Conservation (phyloP, 2,329 filamentous ascomycete genomes). For the Cordyceps tenuipes region DNA sequence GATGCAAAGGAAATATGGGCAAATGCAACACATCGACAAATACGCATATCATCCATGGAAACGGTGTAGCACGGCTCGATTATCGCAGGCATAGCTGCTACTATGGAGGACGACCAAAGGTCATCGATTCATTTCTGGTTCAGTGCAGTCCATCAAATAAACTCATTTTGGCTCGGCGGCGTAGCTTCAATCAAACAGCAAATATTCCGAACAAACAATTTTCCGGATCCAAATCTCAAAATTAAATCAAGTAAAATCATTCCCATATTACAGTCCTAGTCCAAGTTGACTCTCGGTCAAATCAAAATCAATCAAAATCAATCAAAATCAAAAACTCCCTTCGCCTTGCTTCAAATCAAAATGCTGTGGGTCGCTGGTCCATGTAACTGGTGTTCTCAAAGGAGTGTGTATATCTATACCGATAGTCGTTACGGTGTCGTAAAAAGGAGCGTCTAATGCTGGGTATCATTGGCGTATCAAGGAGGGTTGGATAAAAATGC, state of each 20-base stretch:
- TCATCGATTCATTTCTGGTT: constrained; percentile 2
- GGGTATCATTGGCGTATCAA: constrained; percentile 23
- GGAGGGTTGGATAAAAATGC: constrained; percentile 8
- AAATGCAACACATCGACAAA: not conserved
- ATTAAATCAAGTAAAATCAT: not conserved
- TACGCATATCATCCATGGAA: not conserved
- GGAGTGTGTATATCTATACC: constrained; percentile 40
- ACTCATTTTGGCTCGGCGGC: constrained; percentile 6
- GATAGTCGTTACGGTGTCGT: constrained; percentile 27
- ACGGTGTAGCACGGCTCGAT: constrained; percentile 2
- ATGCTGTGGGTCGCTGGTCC: constrained; percentile 11
- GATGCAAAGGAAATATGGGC: not conserved
- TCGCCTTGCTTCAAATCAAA: constrained; percentile 11
- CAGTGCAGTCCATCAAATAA: constrained; percentile 5
- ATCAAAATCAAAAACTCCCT: constrained; percentile 8
- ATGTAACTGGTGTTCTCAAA: constrained; percentile 29
- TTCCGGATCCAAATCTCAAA: not conserved
- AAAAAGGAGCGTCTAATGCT: constrained; percentile 28
- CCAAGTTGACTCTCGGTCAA: constrained; percentile 2
- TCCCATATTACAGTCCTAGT: constrained; percentile 6
- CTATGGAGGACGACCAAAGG: constrained; percentile 1
- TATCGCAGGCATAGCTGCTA: constrained; percentile 9
- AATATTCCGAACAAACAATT: not conserved
- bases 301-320: constrained; percentile 3
- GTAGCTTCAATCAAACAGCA: constrained; percentile 6